phyloP scores from a whole-genome alignment of 345 rosid genomes.

The Isatis tinctoria region DNA sequence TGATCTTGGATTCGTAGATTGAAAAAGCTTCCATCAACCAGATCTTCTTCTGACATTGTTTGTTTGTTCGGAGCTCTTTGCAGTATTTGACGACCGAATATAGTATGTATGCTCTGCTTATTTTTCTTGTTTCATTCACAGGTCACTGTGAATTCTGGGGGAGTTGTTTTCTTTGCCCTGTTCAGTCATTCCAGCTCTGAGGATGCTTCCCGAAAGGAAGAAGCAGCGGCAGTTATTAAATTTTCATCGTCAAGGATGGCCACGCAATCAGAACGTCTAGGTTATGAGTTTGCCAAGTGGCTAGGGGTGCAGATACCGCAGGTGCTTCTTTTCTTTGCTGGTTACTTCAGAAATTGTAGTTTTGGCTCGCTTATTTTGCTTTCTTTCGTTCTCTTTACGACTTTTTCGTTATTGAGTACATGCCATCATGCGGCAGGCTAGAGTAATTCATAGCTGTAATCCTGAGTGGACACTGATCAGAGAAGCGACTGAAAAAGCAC shows the following conservation, averaged over 20 bases:
- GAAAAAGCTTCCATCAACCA: neutral
- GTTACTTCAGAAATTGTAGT: neutral
- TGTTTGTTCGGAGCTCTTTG: neutral
- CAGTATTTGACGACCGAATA: neutral
- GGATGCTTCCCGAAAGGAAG: constrained; percentile 60
- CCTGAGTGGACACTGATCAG: constrained; percentile 85
- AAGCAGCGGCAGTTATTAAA: constrained; percentile 97
- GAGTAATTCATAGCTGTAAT: constrained; percentile 85
- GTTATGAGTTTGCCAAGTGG: constrained; percentile 97
- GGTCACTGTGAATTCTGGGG: constrained; percentile 98
- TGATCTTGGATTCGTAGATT: constrained; percentile 9
- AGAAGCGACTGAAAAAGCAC: constrained; percentile 93
- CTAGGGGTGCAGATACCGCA: constrained; percentile 91
- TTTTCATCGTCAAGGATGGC: constrained; percentile 99
- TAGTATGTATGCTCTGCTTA: neutral
- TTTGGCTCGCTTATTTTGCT: neutral
- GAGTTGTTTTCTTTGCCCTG: constrained; percentile 97
- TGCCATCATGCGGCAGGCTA: constrained; percentile 52
- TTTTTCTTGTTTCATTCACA: constrained; percentile 35
- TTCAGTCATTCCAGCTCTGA: constrained; percentile 50
- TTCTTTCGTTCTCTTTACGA: neutral
- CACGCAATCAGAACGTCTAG: constrained; percentile 97
- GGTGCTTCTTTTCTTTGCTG: constrained; percentile 40
- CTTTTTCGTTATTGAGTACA: neutral
- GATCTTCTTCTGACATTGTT: neutral